A percentile compares a stretch with the other conserved stretches of the same genome.
These are phyloP conservation scores for Mimosa bimucronata DNA, from an alignment of 306 rosid species.

Conservation along the genomic window DNA sequence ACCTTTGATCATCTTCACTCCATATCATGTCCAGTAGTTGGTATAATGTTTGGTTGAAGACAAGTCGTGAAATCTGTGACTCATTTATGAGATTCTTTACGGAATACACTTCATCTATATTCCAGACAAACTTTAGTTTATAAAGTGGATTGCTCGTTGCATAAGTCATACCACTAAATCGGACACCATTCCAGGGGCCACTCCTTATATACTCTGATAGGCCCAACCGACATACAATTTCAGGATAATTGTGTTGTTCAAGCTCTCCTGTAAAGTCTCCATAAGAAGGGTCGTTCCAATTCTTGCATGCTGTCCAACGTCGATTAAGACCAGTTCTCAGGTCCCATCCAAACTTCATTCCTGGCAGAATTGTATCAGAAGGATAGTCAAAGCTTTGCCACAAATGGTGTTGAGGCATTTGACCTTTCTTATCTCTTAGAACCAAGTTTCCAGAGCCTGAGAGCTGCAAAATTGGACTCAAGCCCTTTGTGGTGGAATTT, in stretches of 20 bases:
- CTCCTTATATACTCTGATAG: background rate
- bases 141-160: background rate
- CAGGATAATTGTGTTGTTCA: background rate
- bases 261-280: too few species aligned
- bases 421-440: constrained; percentile 33
- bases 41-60: background rate
- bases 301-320: too few species aligned
- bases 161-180: background rate
- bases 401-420: constrained; percentile 13
- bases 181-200: background rate
- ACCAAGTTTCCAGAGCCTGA: constrained; percentile 49
- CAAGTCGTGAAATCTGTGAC: background rate
- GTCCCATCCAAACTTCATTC: too few species aligned
- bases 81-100: background rate
- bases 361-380: too few species aligned
- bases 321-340: too few species aligned
- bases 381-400: constrained; percentile 52
- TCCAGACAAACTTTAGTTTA: background rate
- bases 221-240: constrained; percentile 15
- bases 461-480: constrained; percentile 26
- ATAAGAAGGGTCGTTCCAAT: too few species aligned
- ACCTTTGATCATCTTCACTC: background rate
- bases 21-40: background rate
- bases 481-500: background rate
- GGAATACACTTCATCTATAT: background rate